Conservation (phyloP, 192 early-diverging fungal genomes). For the Backusella luteola region DNA sequence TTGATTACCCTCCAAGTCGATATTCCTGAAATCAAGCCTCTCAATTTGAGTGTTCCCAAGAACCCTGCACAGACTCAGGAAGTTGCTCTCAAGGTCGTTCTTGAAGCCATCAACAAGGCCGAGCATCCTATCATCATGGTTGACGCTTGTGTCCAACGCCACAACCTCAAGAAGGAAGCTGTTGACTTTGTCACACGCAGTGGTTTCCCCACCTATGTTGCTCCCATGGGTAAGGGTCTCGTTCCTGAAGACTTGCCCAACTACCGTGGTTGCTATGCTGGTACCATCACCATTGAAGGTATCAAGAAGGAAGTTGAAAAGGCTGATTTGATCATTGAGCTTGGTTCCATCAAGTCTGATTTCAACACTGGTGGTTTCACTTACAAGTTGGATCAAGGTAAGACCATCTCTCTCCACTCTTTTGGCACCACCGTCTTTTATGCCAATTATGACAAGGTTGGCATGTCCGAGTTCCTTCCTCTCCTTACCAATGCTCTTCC, state of each 20-base stretch:
- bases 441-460: slow-evolving; percentile 42
- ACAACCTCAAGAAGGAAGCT: slow-evolving; percentile 13
- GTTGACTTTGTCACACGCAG: slow-evolving; percentile 27
- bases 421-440: slow-evolving; percentile 35
- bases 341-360: slow-evolving; percentile 47
- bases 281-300: slow-evolving; percentile 33
- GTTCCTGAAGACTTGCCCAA: slow-evolving; percentile 34
- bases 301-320: slow-evolving; percentile 36
- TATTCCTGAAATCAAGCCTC: slow-evolving; percentile 21
- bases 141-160: slow-evolving; percentile 44
- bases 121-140: slow-evolving; percentile 43
- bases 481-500: slow-evolving; percentile 17
- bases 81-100: slow-evolving; percentile 31
- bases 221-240: slow-evolving; percentile 49
- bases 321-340: slow-evolving; percentile 39
- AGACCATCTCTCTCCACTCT: slow-evolving; percentile 42
- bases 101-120: slow-evolving; percentile 33
- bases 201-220: slow-evolving; percentile 39
- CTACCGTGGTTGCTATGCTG: slow-evolving; percentile 43
- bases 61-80: slow-evolving; percentile 36
- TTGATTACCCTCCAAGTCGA: slow-evolving; percentile 28
- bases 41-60: slow-evolving; percentile 18
- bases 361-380: slow-evolving; percentile 56
- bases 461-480: slow-evolving; percentile 37
- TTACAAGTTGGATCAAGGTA: slow-evolving; percentile 30